Evolutionary conservation across 2,329 filamentous ascomycete species (phyloP).

Genomic region (Trichoderma sp.): DNA sequence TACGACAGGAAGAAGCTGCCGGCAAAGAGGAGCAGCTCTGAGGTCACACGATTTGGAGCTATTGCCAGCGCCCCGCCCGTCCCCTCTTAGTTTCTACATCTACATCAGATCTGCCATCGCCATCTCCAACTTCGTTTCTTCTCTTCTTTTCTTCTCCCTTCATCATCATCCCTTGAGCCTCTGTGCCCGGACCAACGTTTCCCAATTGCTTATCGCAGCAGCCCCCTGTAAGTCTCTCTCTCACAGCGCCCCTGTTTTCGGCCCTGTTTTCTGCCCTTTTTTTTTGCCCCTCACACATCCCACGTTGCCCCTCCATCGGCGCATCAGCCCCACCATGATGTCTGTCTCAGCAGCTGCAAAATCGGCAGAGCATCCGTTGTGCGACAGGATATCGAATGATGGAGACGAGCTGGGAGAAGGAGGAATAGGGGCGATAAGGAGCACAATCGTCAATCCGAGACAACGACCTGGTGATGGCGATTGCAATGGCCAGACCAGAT

Average conservation of each 20-base stretch:
- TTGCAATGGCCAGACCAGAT: not conserved
- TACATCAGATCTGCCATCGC: slow-evolving; percentile 3
- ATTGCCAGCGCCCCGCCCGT: not conserved
- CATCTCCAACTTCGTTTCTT: not conserved
- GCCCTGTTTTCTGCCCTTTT: not conserved
- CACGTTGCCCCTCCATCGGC: slow-evolving; percentile 17
- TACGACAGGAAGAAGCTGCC: slow-evolving; percentile 31
- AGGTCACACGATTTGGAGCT: slow-evolving; percentile 16
- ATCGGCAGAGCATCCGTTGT: not conserved
- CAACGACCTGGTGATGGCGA: not conserved
- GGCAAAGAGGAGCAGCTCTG: slow-evolving; percentile 25
- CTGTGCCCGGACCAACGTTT: not conserved
- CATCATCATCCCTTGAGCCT: not conserved
- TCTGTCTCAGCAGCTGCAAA: not conserved
- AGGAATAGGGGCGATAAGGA: not conserved
- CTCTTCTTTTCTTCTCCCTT: not conserved
- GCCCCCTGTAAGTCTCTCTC: not conserved
- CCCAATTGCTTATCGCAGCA: not conserved
- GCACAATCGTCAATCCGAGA: not conserved
- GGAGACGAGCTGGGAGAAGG: not conserved
- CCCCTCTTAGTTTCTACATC: not conserved
- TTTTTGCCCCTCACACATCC: slow-evolving; percentile 7
- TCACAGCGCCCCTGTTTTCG: not conserved
- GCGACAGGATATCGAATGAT: not conserved
- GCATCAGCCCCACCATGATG: slow-evolving; percentile 15